Evolutionary conservation across 257 asterid species (phyloP).

Genomic region (Salvia splendens): DNA sequence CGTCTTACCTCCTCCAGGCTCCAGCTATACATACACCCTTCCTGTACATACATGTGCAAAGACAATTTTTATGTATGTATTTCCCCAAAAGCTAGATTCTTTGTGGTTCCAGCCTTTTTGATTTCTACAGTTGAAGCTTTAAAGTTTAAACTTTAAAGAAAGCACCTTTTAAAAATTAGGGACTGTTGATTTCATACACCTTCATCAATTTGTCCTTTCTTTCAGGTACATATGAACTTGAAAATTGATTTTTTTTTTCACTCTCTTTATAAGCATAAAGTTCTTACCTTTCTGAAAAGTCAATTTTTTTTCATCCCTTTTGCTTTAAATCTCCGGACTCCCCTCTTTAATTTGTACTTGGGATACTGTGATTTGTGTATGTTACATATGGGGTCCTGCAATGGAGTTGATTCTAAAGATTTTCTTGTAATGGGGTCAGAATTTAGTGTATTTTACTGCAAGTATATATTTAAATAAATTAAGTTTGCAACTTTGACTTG

Average conservation of each 20-base stretch:
- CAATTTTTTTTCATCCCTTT: conserved; percentile 34
- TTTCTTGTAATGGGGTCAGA: conserved; percentile 34
- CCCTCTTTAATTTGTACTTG: conserved; percentile 24
- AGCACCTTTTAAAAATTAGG: conserved; percentile 29
- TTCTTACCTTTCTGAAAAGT: conserved; percentile 42
- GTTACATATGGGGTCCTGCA: conserved; percentile 31
- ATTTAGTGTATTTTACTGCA: conserved; percentile 28
- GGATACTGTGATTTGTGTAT: conserved; percentile 24
- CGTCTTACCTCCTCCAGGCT: conserved; percentile 34
- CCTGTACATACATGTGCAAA: conserved; percentile 25
- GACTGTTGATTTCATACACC: conserved; percentile 35
- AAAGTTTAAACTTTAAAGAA: neutral
- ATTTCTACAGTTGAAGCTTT: conserved; percentile 42
- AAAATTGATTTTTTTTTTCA: conserved; percentile 34
- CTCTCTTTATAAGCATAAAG: conserved; percentile 36
- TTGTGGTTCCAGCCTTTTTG: conserved; percentile 31
- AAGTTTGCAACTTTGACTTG: conserved; percentile 44
- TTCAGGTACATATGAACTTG: conserved; percentile 46
- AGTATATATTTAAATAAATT: conserved; percentile 25
- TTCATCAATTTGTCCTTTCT: conserved; percentile 42
- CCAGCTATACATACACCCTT: conserved; percentile 24
- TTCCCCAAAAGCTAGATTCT: conserved; percentile 41
- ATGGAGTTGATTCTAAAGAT: conserved; percentile 34
- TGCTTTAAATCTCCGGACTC: conserved; percentile 31
- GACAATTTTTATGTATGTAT: conserved; percentile 11